Conservation (phyloP, 257 asterid species). For the Salvia miltiorrhiza region DNA sequence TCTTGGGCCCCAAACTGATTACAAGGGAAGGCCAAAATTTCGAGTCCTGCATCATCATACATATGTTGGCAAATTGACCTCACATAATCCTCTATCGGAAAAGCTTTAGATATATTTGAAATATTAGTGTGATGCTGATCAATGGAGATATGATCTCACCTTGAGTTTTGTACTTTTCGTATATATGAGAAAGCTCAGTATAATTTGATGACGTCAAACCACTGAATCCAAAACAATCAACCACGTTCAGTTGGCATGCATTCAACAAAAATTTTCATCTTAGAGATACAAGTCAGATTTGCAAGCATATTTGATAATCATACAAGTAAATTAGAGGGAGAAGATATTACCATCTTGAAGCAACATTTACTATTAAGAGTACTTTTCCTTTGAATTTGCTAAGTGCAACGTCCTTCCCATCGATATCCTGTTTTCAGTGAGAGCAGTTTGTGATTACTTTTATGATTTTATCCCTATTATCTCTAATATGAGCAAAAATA, state of each 20-base stretch:
- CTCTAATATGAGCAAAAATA: background rate
- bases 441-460: background rate
- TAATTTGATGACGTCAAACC: constrained; percentile 92
- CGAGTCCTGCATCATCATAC: constrained; percentile 77
- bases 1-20: constrained; percentile 98
- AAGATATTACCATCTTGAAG: constrained; percentile 75
- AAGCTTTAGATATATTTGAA: background rate
- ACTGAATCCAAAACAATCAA: constrained; percentile 45
- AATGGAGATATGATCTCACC: too few species aligned
- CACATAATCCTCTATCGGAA: background rate
- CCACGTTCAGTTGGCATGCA: constrained; percentile 29
- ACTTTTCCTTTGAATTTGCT: constrained; percentile 74
- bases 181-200: constrained; percentile 70
- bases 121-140: background rate
- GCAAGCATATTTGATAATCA: background rate
- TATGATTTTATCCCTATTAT: too few species aligned
- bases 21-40: constrained; percentile 92
- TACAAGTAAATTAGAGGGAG: background rate
- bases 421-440: constrained; percentile 65
- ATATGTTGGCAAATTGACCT: background rate
- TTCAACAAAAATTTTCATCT: background rate
- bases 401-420: constrained; percentile 71
- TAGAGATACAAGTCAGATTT: constrained; percentile 7
- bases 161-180: constrained; percentile 82
- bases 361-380: constrained; percentile 88